Evolutionary conservation across 1,139 yeast genomes (phyloP).

Genomic region (Candida sojae): DNA sequence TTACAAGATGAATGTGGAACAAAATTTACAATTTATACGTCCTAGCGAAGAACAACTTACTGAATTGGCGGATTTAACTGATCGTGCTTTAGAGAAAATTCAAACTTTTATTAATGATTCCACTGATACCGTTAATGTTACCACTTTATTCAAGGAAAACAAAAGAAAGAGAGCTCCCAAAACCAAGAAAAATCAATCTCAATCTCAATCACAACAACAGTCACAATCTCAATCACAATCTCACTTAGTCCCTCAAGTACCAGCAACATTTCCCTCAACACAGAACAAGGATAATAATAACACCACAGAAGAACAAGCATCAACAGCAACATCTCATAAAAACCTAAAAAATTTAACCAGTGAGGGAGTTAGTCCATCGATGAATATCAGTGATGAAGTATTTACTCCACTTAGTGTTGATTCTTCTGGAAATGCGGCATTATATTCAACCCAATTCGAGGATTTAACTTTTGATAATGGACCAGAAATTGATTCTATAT

Average conservation of each 20-base stretch:
- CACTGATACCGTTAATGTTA: not conserved
- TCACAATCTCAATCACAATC: not conserved
- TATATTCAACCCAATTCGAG: constrained; percentile 15
- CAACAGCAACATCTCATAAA: constrained; percentile 1
- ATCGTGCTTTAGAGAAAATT: not conserved
- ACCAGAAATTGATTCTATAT: constrained; percentile 39
- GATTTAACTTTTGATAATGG: constrained; percentile 28
- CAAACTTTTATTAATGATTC: not conserved
- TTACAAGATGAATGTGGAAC: not conserved
- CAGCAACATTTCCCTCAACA: not conserved
- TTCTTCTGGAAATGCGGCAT: constrained; percentile 9
- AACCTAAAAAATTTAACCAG: not conserved
- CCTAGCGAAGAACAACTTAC: not conserved
- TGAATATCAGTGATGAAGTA: constrained; percentile 15
- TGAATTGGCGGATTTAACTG: not conserved
- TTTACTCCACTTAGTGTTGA: constrained; percentile 9
- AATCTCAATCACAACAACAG: not conserved
- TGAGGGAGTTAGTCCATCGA: constrained; percentile 5
- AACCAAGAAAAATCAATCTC: not conserved
- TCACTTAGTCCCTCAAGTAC: not conserved
- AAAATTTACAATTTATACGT: not conserved
- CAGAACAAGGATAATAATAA: too few species aligned
- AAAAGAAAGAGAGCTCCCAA: not conserved
- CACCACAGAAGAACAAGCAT: not conserved
- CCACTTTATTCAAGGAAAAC: not conserved